Conservation (phyloP, 306 rosid species). For the Pachyrhizus erosus region DNA sequence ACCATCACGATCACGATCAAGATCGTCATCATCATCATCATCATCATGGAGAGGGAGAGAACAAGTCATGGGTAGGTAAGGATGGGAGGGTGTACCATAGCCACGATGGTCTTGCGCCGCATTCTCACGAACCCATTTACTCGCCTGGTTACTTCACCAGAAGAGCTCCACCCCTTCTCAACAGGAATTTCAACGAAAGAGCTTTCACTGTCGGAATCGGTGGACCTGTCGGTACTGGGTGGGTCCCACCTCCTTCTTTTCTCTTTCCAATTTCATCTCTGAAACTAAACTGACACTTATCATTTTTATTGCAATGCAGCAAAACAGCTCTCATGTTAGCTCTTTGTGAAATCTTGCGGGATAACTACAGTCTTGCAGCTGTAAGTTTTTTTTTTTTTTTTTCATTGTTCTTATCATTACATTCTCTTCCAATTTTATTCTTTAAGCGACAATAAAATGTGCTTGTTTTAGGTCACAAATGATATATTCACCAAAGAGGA, state of each 20-base stretch:
- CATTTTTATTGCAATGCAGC: conserved; percentile 42
- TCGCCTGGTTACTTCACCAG: conserved; percentile 91
- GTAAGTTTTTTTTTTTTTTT: conserved; percentile 47
- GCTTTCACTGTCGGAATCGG: conserved; percentile 97
- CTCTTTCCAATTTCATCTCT: not conserved
- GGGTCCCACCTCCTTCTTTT: not conserved
- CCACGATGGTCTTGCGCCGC: conserved; percentile 97
- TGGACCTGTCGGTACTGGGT: conserved; percentile 98
- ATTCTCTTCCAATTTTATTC: not conserved
- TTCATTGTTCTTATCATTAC: too few relatives aligned
- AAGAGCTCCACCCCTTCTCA: conserved; percentile 78
- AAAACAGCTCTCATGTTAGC: conserved; percentile 97
- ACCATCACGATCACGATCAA: conserved; percentile 9
- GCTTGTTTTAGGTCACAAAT: conserved; percentile 75
- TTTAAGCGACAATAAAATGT: not conserved
- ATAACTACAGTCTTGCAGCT: conserved; percentile 94
- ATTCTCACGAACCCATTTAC: conserved; percentile 94
- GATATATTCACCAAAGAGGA: conserved; percentile 98
- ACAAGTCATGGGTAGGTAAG: conserved; percentile 63
- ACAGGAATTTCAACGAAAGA: conserved; percentile 78
- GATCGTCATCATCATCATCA: conserved; percentile 40
- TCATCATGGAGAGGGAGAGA: conserved; percentile 42
- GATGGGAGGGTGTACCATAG: conserved; percentile 93
- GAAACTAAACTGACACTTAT: not conserved
- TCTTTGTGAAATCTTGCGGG: conserved; percentile 75